Base-by-base conservation (phyloP, 805 yeast genomes). In the Candida insectorum region DNA sequence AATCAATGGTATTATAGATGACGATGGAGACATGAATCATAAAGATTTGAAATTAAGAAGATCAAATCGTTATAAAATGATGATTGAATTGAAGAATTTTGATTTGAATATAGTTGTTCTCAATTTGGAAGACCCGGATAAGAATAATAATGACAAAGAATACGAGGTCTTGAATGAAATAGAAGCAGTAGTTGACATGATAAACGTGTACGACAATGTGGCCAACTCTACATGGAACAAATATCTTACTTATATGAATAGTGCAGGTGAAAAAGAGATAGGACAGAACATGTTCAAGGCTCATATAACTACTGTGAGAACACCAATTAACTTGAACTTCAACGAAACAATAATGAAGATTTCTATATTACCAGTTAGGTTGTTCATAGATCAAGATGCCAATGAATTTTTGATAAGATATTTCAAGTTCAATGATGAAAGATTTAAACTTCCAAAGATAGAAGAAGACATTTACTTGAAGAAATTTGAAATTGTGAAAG, bases 301-400 rank as follows among this genome's bases (percentile, higher is more conserved):
- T 4, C 57, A 60, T 4, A 48, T 87, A 27, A 70, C 69, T 13
- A 79, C 77, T 24, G 73, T 85, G 2, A 63, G 86, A 36, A 94
- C 95, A 0, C 73, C 78, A 9, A 61, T 76, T 0, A 52, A 60
- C 7, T 48, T 87, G 21, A 79, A 80, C n/a, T 81, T 85, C 2
- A 67, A 84, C 1, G 97, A 89, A 49, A 52, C 80, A 14, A 60
- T 75, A 2, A 40, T 86, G 28, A 60, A 67, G 16, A 63, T 79
- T 1, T 51, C 67, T 4, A 58, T 86, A 0, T 61, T 84, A 13
- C 98, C 98, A 0, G 50, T 93, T 27, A 65, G 96, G 32, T 56
- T 93, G 11, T 87, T 86, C 52, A 78, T 93, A 27, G 97, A 93
- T 56, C 98, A 93, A 54, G 97, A 91, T 49, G 85, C 97, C 0